Evolutionary conservation across 495 filamentous ascomycete species (phyloP).

Genomic region (Hypoxylon cercidicola): DNA sequence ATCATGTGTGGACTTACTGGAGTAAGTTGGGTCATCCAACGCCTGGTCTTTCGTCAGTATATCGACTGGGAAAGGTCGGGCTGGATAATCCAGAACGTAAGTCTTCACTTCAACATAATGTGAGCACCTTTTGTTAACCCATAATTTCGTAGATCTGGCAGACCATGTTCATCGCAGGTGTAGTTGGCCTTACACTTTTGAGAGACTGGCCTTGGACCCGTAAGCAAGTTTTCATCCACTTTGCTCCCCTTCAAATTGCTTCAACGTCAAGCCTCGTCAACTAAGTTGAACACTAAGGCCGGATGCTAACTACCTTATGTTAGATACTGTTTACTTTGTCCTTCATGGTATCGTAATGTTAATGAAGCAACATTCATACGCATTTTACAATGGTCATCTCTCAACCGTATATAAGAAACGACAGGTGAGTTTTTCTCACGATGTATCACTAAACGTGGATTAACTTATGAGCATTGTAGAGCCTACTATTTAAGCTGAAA

Average conservation of each 20-base stretch:
- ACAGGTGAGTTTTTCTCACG: constrained; percentile 22
- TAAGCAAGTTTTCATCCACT: constrained; percentile 57
- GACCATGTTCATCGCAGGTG: constrained; percentile 64
- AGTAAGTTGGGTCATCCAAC: constrained; percentile 69
- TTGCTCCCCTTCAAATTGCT: constrained; percentile 59
- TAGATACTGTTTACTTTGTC: constrained; percentile 70
- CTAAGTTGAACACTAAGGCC: neutral
- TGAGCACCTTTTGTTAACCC: constrained; percentile 1
- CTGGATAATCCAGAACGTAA: constrained; percentile 74
- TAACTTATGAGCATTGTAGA: constrained; percentile 14
- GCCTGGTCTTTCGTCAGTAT: constrained; percentile 59
- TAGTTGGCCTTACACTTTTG: constrained; percentile 69
- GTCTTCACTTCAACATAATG: constrained; percentile 16
- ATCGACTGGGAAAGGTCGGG: constrained; percentile 71
- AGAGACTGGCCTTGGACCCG: constrained; percentile 81
- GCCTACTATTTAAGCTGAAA: constrained; percentile 48
- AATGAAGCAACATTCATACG: constrained; percentile 83
- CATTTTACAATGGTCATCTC: constrained; percentile 79
- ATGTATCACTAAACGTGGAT: neutral
- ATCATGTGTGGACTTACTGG: constrained; percentile 69
- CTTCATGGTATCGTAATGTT: constrained; percentile 75
- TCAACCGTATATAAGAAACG: constrained; percentile 66
- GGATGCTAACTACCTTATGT: constrained; percentile 11
- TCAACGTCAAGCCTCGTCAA: neutral
- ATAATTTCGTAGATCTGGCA: constrained; percentile 65